Evolutionary conservation across 1,139 yeast genomes (phyloP).

Genomic region (Suhomyces wounanorum): DNA sequence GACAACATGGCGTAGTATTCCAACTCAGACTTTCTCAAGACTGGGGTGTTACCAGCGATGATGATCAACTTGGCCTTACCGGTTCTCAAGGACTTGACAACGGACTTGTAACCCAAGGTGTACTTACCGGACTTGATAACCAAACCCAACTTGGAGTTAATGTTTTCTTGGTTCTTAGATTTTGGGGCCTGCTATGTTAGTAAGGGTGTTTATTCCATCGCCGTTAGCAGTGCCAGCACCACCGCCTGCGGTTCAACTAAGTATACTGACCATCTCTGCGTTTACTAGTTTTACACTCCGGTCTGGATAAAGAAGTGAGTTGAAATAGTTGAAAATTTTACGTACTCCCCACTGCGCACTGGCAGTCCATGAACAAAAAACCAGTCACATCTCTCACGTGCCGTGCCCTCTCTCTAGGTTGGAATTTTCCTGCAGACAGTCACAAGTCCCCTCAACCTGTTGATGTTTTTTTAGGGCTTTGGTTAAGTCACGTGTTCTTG

Average conservation of each 20-base stretch:
- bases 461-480: neutral
- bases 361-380: constrained; percentile 2
- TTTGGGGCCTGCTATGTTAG: constrained; percentile 81
- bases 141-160: constrained; percentile 97
- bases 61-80: constrained; percentile 98
- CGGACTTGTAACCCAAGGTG: constrained; percentile 99
- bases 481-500: constrained; percentile 6
- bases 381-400: constrained; percentile 15
- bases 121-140: constrained; percentile 99
- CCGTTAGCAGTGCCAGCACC: neutral
- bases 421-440: constrained; percentile 2
- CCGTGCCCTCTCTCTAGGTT: neutral
- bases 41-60: constrained; percentile 99
- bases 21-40: constrained; percentile 98
- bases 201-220: constrained; percentile 14
- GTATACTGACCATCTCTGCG: constrained; percentile 97
- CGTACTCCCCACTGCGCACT: constrained; percentile 5
- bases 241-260: neutral
- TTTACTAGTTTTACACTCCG: constrained; percentile 76
- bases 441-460: neutral
- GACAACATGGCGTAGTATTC: constrained; percentile 99
- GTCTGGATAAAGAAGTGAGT: constrained; percentile 48
- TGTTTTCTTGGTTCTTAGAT: constrained; percentile 77
- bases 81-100: constrained; percentile 97
- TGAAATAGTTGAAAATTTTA: constrained; percentile 13